Percentiles rank a stretch among this genome's conserved stretches.
Evolutionary conservation across 2,329 filamentous ascomycete species (phyloP).

Genomic region (Colletotrichum cuscutae): DNA sequence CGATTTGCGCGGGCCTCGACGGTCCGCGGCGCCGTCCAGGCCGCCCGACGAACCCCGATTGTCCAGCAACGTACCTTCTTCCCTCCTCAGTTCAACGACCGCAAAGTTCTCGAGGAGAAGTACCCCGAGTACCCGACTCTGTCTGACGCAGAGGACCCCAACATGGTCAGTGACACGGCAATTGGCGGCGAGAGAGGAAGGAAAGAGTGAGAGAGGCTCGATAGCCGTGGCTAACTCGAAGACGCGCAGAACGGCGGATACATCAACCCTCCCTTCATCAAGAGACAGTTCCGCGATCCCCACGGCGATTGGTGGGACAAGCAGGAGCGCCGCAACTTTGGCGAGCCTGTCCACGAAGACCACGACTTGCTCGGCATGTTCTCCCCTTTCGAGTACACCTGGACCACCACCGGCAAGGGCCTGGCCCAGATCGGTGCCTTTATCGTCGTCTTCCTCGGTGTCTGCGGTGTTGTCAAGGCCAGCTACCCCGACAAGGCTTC

Average conservation of each 20-base stretch:
- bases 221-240: slow-evolving; percentile 37
- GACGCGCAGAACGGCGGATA: slow-evolving; percentile 82
- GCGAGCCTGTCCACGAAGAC: slow-evolving; percentile 96
- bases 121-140: slow-evolving; percentile 59
- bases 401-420: slow-evolving; percentile 77
- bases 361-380: slow-evolving; percentile 93
- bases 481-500: slow-evolving; percentile 79
- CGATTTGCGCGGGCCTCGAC: slow-evolving; percentile 64
- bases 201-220: not conserved
- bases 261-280: slow-evolving; percentile 80
- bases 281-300: slow-evolving; percentile 93
- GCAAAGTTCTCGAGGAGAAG: slow-evolving; percentile 60
- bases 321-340: slow-evolving; percentile 96
- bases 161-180: slow-evolving; percentile 66
- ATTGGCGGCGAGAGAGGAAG: not conserved
- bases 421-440: slow-evolving; percentile 76
- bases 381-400: slow-evolving; percentile 88
- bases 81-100: slow-evolving; percentile 59
- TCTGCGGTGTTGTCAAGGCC: slow-evolving; percentile 74
- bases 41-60: slow-evolving; percentile 60
- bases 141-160: slow-evolving; percentile 72
- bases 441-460: slow-evolving; percentile 68
- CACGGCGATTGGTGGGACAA: slow-evolving; percentile 96
- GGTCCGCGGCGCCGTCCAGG: slow-evolving; percentile 55
- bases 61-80: slow-evolving; percentile 68